Conservation (phyloP, 805 yeast species). For the Nakazawaea ambrosiae region DNA sequence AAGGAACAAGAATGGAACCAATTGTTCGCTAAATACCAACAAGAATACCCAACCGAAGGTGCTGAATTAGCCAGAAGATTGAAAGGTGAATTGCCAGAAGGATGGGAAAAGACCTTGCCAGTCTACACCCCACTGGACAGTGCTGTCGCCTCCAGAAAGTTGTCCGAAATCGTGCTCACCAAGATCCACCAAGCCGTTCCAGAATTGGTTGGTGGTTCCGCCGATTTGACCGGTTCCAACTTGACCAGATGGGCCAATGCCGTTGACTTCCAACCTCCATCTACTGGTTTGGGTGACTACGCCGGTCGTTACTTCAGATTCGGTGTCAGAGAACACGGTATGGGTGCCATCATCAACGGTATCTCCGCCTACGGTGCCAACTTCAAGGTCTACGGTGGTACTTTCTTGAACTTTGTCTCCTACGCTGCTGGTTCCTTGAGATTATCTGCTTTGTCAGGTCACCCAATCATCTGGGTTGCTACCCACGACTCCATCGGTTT, state of each 20-base stretch:
- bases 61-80: constrained; percentile 78
- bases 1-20: constrained; percentile 72
- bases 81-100: constrained; percentile 67
- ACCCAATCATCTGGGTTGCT: constrained; percentile 81
- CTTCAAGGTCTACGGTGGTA: constrained; percentile 90
- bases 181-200: constrained; percentile 62
- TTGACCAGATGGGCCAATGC: constrained; percentile 82
- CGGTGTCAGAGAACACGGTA: constrained; percentile 99
- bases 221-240: constrained; percentile 96
- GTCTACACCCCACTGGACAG: constrained; percentile 68
- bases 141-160: constrained; percentile 90
- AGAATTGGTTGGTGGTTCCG: constrained; percentile 95
- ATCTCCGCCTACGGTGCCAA: constrained; percentile 85
- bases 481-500: constrained; percentile 87
- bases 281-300: constrained; percentile 75
- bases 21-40: constrained; percentile 51
- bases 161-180: constrained; percentile 74
- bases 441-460: constrained; percentile 77
- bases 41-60: constrained; percentile 71
- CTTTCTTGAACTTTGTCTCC: constrained; percentile 88
- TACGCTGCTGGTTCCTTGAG: constrained; percentile 86
- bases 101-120: constrained; percentile 78
- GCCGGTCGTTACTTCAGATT: constrained; percentile 91
- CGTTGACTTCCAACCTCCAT: constrained; percentile 87
- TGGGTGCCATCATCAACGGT: constrained; percentile 99